These are phyloP conservation scores for Collybiopsis confluens DNA, from an alignment of 768 basidiomycete genomes.

Conservation along the genomic window DNA sequence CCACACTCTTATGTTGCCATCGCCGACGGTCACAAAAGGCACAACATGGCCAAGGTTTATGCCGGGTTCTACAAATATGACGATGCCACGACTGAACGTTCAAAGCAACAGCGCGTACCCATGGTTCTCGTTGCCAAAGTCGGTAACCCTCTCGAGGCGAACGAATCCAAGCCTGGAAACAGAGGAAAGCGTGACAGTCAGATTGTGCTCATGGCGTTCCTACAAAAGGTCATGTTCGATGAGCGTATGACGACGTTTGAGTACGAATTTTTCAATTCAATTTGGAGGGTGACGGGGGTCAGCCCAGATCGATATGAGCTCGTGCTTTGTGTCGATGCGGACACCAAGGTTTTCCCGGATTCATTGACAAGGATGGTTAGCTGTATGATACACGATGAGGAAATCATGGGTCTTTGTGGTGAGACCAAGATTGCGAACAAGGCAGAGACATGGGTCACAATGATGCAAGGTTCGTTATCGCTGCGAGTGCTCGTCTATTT, in stretches of 20 bases:
- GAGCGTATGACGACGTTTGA: slow-evolving; percentile 99
- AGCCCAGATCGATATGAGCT: slow-evolving; percentile 95
- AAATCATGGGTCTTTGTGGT: slow-evolving; percentile 98
- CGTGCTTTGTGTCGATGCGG: slow-evolving; percentile 93
- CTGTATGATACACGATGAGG: slow-evolving; percentile 94
- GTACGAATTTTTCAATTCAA: slow-evolving; percentile 98
- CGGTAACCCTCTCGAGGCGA: slow-evolving; percentile 88
- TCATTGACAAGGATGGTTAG: slow-evolving; percentile 93
- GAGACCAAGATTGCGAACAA: slow-evolving; percentile 99
- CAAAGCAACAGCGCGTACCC: slow-evolving; percentile 96
- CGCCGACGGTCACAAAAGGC: slow-evolving; percentile 98
- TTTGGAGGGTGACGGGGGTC: slow-evolving; percentile 94
- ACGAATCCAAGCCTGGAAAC: slow-evolving; percentile 93
- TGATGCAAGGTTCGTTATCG: slow-evolving; percentile 91
- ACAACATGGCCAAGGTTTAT: slow-evolving; percentile 99
- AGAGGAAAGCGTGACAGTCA: slow-evolving; percentile 98
- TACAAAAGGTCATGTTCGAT: slow-evolving; percentile 99
- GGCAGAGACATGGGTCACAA: slow-evolving; percentile 96
- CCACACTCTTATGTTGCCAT: slow-evolving; percentile 97
- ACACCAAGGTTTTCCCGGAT: slow-evolving; percentile 99
- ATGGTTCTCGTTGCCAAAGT: slow-evolving; percentile 94
- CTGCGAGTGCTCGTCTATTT: neutral
- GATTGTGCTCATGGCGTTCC: slow-evolving; percentile 94
- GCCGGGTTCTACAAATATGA: slow-evolving; percentile 98
- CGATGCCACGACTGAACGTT: slow-evolving; percentile 78